These are phyloP conservation scores for Heritiera littoralis DNA, from an alignment of 345 rosid species.

Conservation along the genomic window DNA sequence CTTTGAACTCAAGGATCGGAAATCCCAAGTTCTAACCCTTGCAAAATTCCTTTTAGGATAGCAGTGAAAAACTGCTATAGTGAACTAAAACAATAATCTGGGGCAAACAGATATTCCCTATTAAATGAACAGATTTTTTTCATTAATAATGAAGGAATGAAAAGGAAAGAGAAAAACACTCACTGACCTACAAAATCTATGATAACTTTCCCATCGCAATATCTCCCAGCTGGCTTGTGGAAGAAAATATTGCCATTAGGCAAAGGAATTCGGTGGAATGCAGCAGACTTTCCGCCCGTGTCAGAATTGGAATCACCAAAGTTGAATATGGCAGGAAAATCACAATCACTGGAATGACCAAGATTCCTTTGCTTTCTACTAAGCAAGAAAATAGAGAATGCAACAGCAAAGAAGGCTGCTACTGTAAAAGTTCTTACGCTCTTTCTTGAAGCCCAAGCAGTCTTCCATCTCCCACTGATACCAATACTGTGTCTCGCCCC, in stretches of 20 bases:
- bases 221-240: conserved; percentile 22
- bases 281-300: conserved; percentile 22
- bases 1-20: background rate
- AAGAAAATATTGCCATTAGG: conserved; percentile 35
- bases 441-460: conserved; percentile 5
- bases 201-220: conserved; percentile 16
- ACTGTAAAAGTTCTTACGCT: background rate
- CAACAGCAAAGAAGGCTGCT: conserved; percentile 6
- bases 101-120: background rate
- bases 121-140: background rate
- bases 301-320: conserved; percentile 28
- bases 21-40: background rate
- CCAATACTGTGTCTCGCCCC: background rate
- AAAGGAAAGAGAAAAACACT: background rate
- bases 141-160: background rate
- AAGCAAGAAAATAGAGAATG: conserved; percentile 19
- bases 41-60: background rate
- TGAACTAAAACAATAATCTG: background rate
- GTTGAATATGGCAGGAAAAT: conserved; percentile 24
- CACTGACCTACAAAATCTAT: conserved; percentile 22
- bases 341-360: conserved; percentile 10
- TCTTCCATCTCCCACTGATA: conserved; percentile 14
- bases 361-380: conserved; percentile 8
- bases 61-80: background rate
- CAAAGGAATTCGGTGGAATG: conserved; percentile 60